Evolutionary conservation across 768 basidiomycete species (phyloP).

Genomic region (Boletus vinaceobasis): DNA sequence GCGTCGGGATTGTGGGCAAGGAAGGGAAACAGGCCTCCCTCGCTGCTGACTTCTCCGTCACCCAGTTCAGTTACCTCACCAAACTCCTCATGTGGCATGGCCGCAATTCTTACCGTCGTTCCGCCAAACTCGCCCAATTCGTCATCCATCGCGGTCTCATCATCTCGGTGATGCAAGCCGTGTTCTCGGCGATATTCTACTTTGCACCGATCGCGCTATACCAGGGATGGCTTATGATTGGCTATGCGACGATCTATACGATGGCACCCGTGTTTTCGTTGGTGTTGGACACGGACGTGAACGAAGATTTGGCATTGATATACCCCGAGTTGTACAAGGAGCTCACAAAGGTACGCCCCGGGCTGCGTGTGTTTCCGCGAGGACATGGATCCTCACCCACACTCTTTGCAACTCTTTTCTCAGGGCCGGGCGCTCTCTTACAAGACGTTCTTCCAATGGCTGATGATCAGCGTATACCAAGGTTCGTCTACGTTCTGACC

Average conservation of each 20-base stretch:
- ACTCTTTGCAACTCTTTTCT: too few species aligned
- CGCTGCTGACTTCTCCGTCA: slow-evolving; percentile 98
- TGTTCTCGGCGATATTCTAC: slow-evolving; percentile 90
- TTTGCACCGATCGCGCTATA: slow-evolving; percentile 96
- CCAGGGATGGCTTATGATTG: slow-evolving; percentile 97
- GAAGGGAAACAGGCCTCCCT: slow-evolving; percentile 98
- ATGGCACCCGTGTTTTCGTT: slow-evolving; percentile 99
- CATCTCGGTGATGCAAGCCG: slow-evolving; percentile 97
- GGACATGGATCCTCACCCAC: not conserved
- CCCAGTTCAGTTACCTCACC: slow-evolving; percentile 92
- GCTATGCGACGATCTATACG: slow-evolving; percentile 94
- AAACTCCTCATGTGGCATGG: slow-evolving; percentile 99
- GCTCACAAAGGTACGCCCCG: slow-evolving; percentile 72
- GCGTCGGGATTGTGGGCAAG: slow-evolving; percentile 97
- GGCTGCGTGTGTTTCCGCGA: not conserved
- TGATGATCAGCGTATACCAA: slow-evolving; percentile 97
- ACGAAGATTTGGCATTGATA: slow-evolving; percentile 88
- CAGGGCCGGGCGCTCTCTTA: slow-evolving; percentile 92
- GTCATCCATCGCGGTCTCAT: slow-evolving; percentile 97
- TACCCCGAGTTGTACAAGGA: slow-evolving; percentile 99
- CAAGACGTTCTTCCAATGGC: slow-evolving; percentile 98
- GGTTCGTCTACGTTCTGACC: slow-evolving; percentile 43
- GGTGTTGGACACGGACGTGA: slow-evolving; percentile 93
- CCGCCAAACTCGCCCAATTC: slow-evolving; percentile 96
- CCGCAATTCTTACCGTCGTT: slow-evolving; percentile 96